Evolutionary conservation across 768 basidiomycete species (phyloP).

Genomic region (Hydnomerulius pinastri): DNA sequence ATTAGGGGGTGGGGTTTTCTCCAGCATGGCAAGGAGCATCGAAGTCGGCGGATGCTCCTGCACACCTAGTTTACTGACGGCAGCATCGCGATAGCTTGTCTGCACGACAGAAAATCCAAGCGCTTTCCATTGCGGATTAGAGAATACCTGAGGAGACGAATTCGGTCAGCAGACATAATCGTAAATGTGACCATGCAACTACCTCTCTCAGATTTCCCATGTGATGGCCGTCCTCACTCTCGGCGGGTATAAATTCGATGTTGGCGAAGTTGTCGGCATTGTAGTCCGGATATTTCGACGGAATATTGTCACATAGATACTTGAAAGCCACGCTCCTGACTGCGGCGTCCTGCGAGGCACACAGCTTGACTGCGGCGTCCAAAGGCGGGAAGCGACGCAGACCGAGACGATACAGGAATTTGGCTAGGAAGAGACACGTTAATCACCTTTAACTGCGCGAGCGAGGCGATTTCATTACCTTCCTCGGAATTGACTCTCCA

Average conservation of each 20-base stretch:
- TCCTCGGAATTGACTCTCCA: slow-evolving; percentile 87
- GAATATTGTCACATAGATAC: slow-evolving; percentile 79
- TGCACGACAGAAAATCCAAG: slow-evolving; percentile 80
- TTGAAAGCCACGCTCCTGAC: slow-evolving; percentile 66
- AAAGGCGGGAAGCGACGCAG: slow-evolving; percentile 70
- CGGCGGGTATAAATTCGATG: slow-evolving; percentile 79
- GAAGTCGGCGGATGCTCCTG: slow-evolving; percentile 66
- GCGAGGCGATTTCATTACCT: slow-evolving; percentile 48
- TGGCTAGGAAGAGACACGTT: slow-evolving; percentile 51
- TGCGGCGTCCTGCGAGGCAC: slow-evolving; percentile 53
- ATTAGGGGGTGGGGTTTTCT: slow-evolving; percentile 58
- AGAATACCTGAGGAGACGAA: slow-evolving; percentile 59
- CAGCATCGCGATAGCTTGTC: slow-evolving; percentile 51
- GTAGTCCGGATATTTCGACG: slow-evolving; percentile 60
- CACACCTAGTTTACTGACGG: slow-evolving; percentile 65
- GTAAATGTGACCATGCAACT: neutral
- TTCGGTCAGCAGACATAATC: neutral
- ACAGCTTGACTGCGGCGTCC: slow-evolving; percentile 64
- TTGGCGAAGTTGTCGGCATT: slow-evolving; percentile 54
- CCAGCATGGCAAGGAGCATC: slow-evolving; percentile 59
- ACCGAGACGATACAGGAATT: slow-evolving; percentile 74
- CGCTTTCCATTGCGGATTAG: slow-evolving; percentile 61
- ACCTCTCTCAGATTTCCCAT: slow-evolving; percentile 71
- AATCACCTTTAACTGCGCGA: neutral
- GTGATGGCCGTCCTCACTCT: slow-evolving; percentile 49